Evolutionary conservation across 257 asterid genomes (phyloP).

Genomic region (Fraxinus anomala): DNA sequence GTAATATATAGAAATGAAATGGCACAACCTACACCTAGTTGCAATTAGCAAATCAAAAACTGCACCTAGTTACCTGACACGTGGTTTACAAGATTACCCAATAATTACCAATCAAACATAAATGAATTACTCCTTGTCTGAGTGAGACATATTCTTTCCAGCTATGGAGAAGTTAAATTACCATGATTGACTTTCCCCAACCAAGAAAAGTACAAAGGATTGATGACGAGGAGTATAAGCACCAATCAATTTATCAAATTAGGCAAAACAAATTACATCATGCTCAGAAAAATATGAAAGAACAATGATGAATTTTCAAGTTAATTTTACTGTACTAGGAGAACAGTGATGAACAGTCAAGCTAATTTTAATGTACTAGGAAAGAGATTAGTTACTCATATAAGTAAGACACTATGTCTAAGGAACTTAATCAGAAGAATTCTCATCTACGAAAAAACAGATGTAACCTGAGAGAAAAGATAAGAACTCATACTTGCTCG

Average conservation of each 20-base stretch:
- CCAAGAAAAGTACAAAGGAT: background rate
- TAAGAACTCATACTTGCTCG: constrained; percentile 69
- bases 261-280: background rate
- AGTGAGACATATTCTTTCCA: background rate
- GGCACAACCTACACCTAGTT: background rate
- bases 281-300: background rate
- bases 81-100: background rate
- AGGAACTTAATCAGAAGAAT: background rate
- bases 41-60: background rate
- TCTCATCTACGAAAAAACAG: constrained; percentile 19
- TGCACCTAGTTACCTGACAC: background rate
- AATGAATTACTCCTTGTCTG: background rate
- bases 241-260: background rate
- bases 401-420: background rate
- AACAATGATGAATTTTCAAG: background rate
- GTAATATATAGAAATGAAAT: background rate
- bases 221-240: background rate
- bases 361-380: constrained; percentile 4
- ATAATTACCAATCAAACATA: background rate
- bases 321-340: constrained; percentile 2
- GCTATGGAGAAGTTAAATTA: background rate
- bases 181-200: background rate
- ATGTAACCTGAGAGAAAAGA: background rate
- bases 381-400: constrained; percentile 9
- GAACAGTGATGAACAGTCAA: background rate